phyloP scores from a whole-genome alignment of 768 basidiomycete species.

The Tephrocybe sp. region DNA sequence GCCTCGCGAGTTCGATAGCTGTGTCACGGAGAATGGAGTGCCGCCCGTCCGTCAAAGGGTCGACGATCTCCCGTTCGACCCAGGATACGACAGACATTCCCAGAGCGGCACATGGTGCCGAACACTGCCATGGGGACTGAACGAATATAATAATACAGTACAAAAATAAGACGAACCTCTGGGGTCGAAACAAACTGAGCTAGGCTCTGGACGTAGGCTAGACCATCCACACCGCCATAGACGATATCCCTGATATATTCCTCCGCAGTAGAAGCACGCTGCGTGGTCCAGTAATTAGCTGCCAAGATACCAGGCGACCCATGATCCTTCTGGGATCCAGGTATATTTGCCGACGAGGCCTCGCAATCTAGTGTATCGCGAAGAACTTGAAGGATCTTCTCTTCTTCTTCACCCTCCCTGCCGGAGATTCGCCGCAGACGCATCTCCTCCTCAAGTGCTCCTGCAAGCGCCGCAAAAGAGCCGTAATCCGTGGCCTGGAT shows the following conservation, averaged over 20 bases:
- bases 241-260: conserved; percentile 71
- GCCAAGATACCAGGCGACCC: conserved; percentile 7
- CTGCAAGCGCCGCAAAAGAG: conserved; percentile 51
- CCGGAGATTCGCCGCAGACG: conserved; percentile 25
- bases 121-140: background rate
- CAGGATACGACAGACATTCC: conserved; percentile 40
- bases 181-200: conserved; percentile 59
- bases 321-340: conserved; percentile 2
- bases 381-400: conserved; percentile 28
- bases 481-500: conserved; percentile 60
- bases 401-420: conserved; percentile 30
- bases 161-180: conserved; percentile 17
- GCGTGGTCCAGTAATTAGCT: conserved; percentile 46
- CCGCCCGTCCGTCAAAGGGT: conserved; percentile 45
- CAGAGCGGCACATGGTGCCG: conserved; percentile 18
- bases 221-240: conserved; percentile 74
- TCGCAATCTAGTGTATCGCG: conserved; percentile 37
- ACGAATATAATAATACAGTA: background rate
- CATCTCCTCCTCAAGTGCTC: conserved; percentile 44
- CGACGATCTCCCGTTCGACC: conserved; percentile 41
- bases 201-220: conserved; percentile 73
- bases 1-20: conserved; percentile 26
- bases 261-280: conserved; percentile 53
- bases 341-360: conserved; percentile 13
- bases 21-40: conserved; percentile 43